Conservation (phyloP, 352 stramenopile species). For the Phytophthora megakarya region DNA sequence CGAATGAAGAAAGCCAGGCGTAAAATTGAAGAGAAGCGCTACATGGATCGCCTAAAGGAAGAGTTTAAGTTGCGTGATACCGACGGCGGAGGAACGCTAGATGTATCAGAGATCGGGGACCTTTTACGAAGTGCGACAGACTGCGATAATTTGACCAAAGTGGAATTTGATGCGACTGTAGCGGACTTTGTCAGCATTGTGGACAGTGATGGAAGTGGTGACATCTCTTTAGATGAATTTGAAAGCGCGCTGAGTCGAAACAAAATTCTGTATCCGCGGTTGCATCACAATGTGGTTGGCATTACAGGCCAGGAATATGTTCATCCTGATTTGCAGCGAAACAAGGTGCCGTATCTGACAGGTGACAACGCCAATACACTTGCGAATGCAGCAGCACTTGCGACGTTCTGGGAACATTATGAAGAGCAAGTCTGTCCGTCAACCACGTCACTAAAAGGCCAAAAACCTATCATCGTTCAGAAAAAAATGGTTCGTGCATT, state of each 20-base stretch:
- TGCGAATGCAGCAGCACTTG: conserved; percentile 61
- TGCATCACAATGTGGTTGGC: conserved; percentile 63
- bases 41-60: conserved; percentile 70
- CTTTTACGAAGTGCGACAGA: conserved; percentile 71
- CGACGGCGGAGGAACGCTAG: conserved; percentile 75
- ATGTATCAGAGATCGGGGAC: conserved; percentile 66
- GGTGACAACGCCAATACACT: conserved; percentile 44
- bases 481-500: conserved; percentile 89
- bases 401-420: conserved; percentile 77
- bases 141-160: conserved; percentile 71
- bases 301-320: conserved; percentile 85
- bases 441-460: conserved; percentile 61
- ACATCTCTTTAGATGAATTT: conserved; percentile 88
- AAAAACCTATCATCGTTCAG: conserved; percentile 62
- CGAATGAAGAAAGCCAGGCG: conserved; percentile 58
- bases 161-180: conserved; percentile 81
- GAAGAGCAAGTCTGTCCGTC: conserved; percentile 69
- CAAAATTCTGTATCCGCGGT: conserved; percentile 68
- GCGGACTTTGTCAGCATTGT: conserved; percentile 79
- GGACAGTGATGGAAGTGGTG: conserved; percentile 77
- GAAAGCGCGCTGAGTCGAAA: conserved; percentile 67
- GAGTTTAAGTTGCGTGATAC: conserved; percentile 78
- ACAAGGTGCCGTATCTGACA: conserved; percentile 65
- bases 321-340: conserved; percentile 63
- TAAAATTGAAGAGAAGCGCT: conserved; percentile 64